These are phyloP conservation scores for Eleusine indica DNA, from an alignment of 176 grass and related monocot genomes.

Conservation along the genomic window DNA sequence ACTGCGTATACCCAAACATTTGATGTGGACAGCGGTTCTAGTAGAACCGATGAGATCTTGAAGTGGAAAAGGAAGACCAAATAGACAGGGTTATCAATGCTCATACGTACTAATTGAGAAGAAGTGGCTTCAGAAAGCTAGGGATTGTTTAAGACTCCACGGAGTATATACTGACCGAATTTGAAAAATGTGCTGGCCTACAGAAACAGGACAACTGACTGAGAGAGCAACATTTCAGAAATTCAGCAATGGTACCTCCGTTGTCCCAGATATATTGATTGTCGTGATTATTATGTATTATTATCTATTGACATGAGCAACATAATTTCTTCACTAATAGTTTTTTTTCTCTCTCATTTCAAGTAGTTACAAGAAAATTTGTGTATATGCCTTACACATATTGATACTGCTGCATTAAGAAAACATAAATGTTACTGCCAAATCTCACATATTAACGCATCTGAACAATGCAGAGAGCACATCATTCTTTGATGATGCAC, in stretches of 20 bases:
- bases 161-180: not conserved
- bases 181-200: slow-evolving; percentile 3
- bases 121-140: not conserved
- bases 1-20: not conserved
- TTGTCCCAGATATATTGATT: not conserved
- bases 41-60: not conserved
- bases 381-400: not conserved
- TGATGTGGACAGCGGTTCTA: not conserved
- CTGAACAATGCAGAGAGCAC: not conserved
- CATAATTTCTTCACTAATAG: not conserved
- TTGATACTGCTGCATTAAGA: not conserved
- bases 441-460: not conserved
- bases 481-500: not conserved
- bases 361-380: not conserved
- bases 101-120: not conserved
- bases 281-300: not conserved
- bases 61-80: not conserved
- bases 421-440: not conserved
- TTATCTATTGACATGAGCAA: too few relatives aligned
- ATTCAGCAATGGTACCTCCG: not conserved
- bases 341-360: not conserved
- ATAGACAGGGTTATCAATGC: not conserved
- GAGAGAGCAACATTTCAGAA: not conserved
- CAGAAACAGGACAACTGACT: slow-evolving; percentile 15
- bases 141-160: not conserved